These are phyloP conservation scores for Blastocystis sp. DNA, from an alignment of 352 stramenopile genomes.

Conservation along the genomic window DNA sequence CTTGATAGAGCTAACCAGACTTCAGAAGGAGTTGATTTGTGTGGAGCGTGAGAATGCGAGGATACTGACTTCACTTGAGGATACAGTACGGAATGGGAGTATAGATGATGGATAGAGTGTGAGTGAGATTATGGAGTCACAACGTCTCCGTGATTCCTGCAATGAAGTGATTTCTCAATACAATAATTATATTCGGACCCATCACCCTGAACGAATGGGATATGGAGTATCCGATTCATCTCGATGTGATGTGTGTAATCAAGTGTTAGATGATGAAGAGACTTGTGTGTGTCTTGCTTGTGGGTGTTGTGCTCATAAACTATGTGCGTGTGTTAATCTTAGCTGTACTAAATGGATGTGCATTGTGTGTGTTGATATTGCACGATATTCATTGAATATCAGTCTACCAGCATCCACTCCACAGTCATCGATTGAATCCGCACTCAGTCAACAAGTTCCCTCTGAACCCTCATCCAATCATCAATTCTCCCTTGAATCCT, in stretches of 20 bases:
- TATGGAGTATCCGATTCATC: not conserved
- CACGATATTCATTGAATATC: too few species aligned
- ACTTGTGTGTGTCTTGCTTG: not conserved
- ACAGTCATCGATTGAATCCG: too few species aligned
- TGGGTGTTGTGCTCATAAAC: not conserved
- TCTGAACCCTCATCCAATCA: too few species aligned
- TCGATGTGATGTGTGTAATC: not conserved
- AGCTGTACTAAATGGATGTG: not conserved
- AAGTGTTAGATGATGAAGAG: not conserved
- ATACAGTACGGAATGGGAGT: too few species aligned
- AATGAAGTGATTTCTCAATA: not conserved
- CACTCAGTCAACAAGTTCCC: too few species aligned
- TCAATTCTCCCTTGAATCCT: too few species aligned
- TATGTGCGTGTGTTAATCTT: not conserved
- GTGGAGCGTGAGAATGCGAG: not conserved
- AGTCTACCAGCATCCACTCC: too few species aligned
- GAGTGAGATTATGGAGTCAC: not conserved
- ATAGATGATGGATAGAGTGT: too few species aligned
- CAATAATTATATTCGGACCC: not conserved
- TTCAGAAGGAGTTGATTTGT: not conserved
- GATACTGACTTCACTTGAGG: not conserved
- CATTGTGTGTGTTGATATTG: not conserved
- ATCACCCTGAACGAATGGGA: not conserved
- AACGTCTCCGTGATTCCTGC: not conserved
- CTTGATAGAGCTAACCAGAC: not conserved